Evolutionary conservation across 805 yeast species (phyloP), one percentile per base, ranked within the genome.

Genomic region (Yamadazyma paraphyllophila): DNA sequence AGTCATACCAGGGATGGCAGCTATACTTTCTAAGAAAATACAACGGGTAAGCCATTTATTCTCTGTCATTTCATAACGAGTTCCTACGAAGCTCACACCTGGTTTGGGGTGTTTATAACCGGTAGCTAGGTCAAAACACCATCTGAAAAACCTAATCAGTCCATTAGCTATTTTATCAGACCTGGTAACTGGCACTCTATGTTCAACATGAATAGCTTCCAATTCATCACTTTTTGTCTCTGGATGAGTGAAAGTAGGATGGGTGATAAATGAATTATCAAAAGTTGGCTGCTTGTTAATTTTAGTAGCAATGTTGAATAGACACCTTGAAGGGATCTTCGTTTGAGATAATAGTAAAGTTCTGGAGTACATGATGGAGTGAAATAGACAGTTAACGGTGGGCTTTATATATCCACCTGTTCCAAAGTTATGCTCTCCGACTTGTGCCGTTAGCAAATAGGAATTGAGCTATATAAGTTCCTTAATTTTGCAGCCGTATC

Each of bases 1-100:
- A 39, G 81, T 85, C 73, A 82, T 78, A 9, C 91, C 90, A 1
- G 91, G 91, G n/a, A 84, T 87, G 7, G 88, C 90, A 4, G 91
- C 91, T 45, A 85, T 73, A 48, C 82, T 76, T 61, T 84, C 91
- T 53, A 84, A 71, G 54, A 85, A 82, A 32, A 85, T 77, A 46
- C 77, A 64, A 43, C 85, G 61, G 6, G 80, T 76, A 47, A 85
- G 54, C 90, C 90, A 85, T 56, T 81, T 79, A 43, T 67, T 71
- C 20, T 76, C 77, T 4, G 84, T 79, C 86, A 84, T 80, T 43
- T 67, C 67, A 50, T 71, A 75, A 40, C 76, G 55, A 1, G 74
- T 70, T 9, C 73, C 74, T 24, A 60, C 67, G 8, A 61, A 58
- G 40, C 59, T 44, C 53, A 53, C 36, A 47, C 54, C 31, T 62